Conservation (phyloP, 139 green algal genomes). For the Coelastrella sp. region DNA sequence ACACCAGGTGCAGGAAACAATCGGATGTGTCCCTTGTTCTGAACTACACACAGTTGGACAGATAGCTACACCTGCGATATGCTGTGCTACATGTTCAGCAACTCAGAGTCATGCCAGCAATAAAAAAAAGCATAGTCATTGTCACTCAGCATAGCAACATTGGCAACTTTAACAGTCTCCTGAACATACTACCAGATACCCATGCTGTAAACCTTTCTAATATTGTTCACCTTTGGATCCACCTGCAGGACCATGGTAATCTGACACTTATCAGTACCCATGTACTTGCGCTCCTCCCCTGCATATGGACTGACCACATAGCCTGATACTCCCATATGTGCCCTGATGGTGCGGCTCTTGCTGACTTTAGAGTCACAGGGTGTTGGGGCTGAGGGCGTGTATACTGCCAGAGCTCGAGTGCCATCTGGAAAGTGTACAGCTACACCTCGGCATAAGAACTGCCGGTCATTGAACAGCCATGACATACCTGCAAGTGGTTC, state of each 20-base stretch:
- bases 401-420: conserved; percentile 17
- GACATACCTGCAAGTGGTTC: conserved; percentile 44
- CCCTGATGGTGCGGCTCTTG: conserved; percentile 26
- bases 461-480: conserved; percentile 39
- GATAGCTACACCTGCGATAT: too few relatives aligned
- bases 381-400: conserved; percentile 4
- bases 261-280: conserved; percentile 28
- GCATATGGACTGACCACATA: conserved; percentile 41
- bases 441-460: conserved; percentile 25
- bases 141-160: too few relatives aligned
- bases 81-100: too few relatives aligned
- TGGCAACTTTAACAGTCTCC: too few relatives aligned
- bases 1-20: not conserved
- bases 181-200: too few relatives aligned
- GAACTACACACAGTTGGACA: too few relatives aligned
- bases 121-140: too few relatives aligned
- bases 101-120: too few relatives aligned
- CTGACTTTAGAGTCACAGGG: not conserved
- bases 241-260: conserved; percentile 48
- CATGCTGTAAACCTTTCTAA: too few relatives aligned
- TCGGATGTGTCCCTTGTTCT: too few relatives aligned
- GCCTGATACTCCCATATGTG: conserved; percentile 44
- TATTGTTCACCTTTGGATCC: conserved; percentile 22
- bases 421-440: conserved; percentile 28
- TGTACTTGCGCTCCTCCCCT: not conserved